Evolutionary conservation across 1,139 yeast genomes (phyloP).

Genomic region (Sugiyamaella japonica): DNA sequence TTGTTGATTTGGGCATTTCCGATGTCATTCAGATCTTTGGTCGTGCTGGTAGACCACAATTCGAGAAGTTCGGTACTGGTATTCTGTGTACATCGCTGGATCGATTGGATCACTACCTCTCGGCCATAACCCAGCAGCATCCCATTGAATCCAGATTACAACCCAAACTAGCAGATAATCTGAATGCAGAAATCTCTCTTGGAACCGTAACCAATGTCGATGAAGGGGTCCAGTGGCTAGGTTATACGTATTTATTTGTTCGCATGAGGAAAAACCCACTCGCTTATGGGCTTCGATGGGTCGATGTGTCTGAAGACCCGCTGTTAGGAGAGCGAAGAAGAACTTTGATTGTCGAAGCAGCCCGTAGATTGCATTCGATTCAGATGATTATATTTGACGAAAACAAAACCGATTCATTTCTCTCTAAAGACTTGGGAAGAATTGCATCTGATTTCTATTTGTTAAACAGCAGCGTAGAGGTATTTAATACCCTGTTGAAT

Average conservation of each 20-base stretch:
- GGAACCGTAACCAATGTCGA: constrained; percentile 95
- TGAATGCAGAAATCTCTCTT: constrained; percentile 92
- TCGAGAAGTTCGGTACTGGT: constrained; percentile 90
- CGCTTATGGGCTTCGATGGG: constrained; percentile 91
- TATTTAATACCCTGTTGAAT: constrained; percentile 80
- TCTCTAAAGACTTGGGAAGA: constrained; percentile 87
- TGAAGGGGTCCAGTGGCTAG: constrained; percentile 95
- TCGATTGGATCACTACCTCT: constrained; percentile 78
- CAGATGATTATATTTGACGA: constrained; percentile 97
- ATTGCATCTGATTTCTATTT: constrained; percentile 93
- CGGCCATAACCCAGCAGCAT: constrained; percentile 88
- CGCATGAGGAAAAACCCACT: constrained; percentile 94
- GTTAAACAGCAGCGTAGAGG: constrained; percentile 80
- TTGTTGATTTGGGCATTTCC: constrained; percentile 87
- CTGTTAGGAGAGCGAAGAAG: constrained; percentile 70
- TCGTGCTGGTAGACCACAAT: constrained; percentile 99
- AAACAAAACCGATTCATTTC: constrained; percentile 65
- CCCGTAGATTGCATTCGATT: constrained; percentile 72
- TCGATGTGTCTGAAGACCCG: constrained; percentile 81
- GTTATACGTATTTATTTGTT: constrained; percentile 91
- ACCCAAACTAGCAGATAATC: constrained; percentile 79
- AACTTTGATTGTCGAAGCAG: constrained; percentile 74
- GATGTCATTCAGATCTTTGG: constrained; percentile 98
- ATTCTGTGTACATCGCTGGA: constrained; percentile 83
- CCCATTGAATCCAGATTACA: constrained; percentile 88